Percentiles rank a stretch among this genome's conserved stretches.
These are phyloP conservation scores for Beauveria pseudobassiana DNA, from an alignment of 2,329 filamentous ascomycete species.

Conservation along the genomic window DNA sequence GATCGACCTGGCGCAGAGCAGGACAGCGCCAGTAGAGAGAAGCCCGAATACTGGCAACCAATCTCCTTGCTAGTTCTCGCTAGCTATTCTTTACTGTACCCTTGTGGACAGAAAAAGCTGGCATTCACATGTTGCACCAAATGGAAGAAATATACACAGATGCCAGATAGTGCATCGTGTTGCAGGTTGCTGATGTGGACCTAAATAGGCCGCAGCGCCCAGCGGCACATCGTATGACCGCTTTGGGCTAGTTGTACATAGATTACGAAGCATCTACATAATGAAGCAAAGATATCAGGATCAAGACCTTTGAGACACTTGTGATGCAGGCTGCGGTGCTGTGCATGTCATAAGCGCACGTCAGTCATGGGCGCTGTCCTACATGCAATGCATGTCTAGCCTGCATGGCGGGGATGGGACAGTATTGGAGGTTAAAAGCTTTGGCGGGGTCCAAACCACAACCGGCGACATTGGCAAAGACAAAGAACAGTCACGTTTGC, in stretches of 20 bases:
- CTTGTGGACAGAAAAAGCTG: not conserved
- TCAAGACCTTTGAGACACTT: not conserved
- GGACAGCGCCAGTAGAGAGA: not conserved
- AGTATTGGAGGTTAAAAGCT: not conserved
- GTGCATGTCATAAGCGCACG: not conserved
- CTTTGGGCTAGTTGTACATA: not conserved
- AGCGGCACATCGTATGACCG: not conserved
- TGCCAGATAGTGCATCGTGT: not conserved
- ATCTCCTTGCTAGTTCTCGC: not conserved
- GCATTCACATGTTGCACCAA: not conserved
- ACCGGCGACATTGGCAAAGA: not conserved
- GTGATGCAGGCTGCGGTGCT: not conserved
- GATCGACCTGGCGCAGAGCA: not conserved
- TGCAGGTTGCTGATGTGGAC: not conserved
- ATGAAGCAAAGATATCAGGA: not conserved
- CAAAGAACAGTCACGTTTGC: not conserved
- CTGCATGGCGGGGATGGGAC: not conserved
- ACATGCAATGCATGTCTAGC: conserved; percentile 8
- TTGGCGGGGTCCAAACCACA: not conserved
- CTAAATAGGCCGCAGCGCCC: not conserved
- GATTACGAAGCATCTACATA: not conserved
- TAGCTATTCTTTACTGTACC: not conserved
- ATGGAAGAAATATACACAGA: not conserved
- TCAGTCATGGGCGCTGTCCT: not conserved
- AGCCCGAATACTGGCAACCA: not conserved